Conservation (phyloP, 192 early-diverging fungal species). For the Glomus cerebriforme region DNA sequence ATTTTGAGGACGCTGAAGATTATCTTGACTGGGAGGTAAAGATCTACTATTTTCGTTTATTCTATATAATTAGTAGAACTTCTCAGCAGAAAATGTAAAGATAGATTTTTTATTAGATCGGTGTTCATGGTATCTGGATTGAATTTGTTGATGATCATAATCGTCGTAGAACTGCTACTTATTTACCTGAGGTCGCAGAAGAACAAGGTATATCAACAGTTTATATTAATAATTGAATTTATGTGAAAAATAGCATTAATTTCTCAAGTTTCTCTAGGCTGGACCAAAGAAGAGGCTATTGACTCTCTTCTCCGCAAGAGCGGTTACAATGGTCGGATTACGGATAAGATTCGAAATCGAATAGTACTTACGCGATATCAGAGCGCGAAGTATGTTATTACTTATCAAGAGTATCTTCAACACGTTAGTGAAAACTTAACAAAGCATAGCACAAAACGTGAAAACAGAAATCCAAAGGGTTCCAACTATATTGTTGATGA, state of each 20-base stretch:
- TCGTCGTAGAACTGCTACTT: slow-evolving; percentile 74
- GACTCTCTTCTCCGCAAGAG: slow-evolving; percentile 88
- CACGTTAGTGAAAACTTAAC: not conserved
- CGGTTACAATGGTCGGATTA: slow-evolving; percentile 68
- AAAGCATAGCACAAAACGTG: not conserved
- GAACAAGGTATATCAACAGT: slow-evolving; percentile 64
- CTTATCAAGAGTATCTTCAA: slow-evolving; percentile 73
- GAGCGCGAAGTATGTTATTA: slow-evolving; percentile 65
- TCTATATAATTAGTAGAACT: slow-evolving; percentile 13
- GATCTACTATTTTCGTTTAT: not conserved
- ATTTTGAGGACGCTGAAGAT: slow-evolving; percentile 79
- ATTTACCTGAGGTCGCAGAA: slow-evolving; percentile 84
- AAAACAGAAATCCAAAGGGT: not conserved
- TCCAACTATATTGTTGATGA: not conserved
- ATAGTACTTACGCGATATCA: slow-evolving; percentile 86
- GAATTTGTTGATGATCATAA: slow-evolving; percentile 66
- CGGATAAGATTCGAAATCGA: slow-evolving; percentile 52
- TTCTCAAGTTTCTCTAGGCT: slow-evolving; percentile 40
- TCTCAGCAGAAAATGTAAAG: not conserved
- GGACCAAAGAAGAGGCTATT: slow-evolving; percentile 84
- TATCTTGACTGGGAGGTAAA: slow-evolving; percentile 84
- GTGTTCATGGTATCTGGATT: slow-evolving; percentile 93
- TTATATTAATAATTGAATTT: not conserved
- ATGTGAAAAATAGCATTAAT: not conserved
- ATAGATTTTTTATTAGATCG: slow-evolving; percentile 48